These are phyloP conservation scores for Fraxinus xanthoxyloides DNA, from an alignment of 305 asterid species.

Conservation along the genomic window DNA sequence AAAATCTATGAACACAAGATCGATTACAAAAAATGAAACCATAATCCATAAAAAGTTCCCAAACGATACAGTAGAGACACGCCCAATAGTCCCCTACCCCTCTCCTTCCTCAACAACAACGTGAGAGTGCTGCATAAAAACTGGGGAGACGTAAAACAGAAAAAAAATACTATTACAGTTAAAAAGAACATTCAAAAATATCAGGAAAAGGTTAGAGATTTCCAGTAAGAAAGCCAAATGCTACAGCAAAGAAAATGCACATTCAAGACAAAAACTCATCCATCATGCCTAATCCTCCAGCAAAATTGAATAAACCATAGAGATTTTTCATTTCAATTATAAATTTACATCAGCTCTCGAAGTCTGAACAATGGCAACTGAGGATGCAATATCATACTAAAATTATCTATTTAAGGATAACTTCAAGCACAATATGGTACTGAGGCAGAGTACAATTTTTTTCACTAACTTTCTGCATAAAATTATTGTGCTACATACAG, in stretches of 20 bases:
- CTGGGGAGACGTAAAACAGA: background rate
- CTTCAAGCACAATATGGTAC: background rate
- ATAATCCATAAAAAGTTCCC: background rate
- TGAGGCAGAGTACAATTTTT: background rate
- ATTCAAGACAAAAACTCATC: constrained; percentile 8
- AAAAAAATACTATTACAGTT: background rate
- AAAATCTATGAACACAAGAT: background rate
- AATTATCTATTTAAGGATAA: background rate
- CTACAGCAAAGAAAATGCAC: background rate
- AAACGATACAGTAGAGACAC: background rate
- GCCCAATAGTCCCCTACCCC: background rate
- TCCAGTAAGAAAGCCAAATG: constrained; percentile 6
- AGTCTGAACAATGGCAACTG: background rate
- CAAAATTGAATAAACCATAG: background rate
- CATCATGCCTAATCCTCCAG: background rate
- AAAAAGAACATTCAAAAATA: background rate
- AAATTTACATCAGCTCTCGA: background rate
- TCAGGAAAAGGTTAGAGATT: background rate
- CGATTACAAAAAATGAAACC: background rate
- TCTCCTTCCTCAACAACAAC: background rate
- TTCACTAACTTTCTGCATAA: background rate
- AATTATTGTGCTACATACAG: background rate
- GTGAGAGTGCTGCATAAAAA: background rate
- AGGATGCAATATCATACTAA: background rate
- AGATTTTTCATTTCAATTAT: background rate